Evolutionary conservation across 805 yeast species (phyloP), one percentile per base, ranked within the genome.

Genomic region (Saturnispora serradocipensis): DNA sequence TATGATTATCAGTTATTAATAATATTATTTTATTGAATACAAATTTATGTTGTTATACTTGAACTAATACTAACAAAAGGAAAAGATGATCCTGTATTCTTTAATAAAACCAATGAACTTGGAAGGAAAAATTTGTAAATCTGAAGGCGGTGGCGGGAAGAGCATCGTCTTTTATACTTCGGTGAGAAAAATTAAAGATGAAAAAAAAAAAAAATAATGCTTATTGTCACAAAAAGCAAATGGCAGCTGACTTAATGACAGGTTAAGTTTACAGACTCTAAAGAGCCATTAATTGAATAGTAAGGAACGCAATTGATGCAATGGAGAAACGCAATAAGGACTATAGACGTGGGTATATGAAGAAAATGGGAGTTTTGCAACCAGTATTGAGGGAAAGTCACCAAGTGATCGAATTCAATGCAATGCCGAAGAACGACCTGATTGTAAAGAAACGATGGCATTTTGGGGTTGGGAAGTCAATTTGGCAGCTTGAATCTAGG

Each of bases 201-300:
- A 24, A 68, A 64, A 48, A 52, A 51, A 8, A 45, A 40, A 10
- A 5, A 30, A 25, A 25, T 25, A 25, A 25, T 25, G 34, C 34
- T 30, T 30, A 30, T 30, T 30, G 34, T 30, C 34, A 30, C 34
- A 11, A 30, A 10, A 30, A 10, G 11, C 34, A 30, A 30, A 30
- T 30, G 34, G 34, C 34, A 30, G 34, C 34, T 30, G 5, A 9
- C 34, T 30, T 30, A 11, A 30, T 30, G 34, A 30, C 13, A 30
- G 34, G 34, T 30, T 30, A 11, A 30, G 13, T 11, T 30, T 1
- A 4, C 5, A 30, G 6, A 30, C 15, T 9, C 13, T 10, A 10
- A 30, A 30, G 3, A 30, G 34, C 34, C 34, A 30, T 9, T 30
- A 4, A 13, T 38, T 18, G 13, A 16, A 8, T 8, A 38, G 15